Evolutionary conservation across 805 yeast genomes (phyloP).

Genomic region (Metschnikowia koreensis): DNA sequence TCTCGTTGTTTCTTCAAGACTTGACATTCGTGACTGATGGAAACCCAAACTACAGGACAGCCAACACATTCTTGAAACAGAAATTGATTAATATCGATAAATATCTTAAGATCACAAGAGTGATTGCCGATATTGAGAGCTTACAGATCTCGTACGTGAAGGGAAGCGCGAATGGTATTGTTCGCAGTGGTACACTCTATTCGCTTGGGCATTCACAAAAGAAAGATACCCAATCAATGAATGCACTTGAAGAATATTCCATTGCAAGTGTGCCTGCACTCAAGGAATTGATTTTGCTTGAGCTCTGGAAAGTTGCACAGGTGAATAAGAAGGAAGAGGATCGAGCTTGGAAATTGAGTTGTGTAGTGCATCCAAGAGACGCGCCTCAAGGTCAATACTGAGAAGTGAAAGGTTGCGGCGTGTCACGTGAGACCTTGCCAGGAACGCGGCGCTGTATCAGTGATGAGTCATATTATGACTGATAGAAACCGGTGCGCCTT

Average conservation of each 20-base stretch:
- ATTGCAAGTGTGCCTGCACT: conserved; percentile 43
- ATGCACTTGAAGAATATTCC: conserved; percentile 32
- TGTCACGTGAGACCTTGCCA: not conserved
- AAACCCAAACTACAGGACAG: conserved; percentile 64
- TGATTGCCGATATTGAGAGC: conserved; percentile 64
- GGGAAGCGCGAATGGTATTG: conserved; percentile 12
- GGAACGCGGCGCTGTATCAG: conserved; percentile 6
- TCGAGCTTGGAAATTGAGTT: conserved; percentile 71
- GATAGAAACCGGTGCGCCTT: conserved; percentile 9
- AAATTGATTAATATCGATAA: conserved; percentile 72
- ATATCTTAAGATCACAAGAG: conserved; percentile 62
- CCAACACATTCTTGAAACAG: conserved; percentile 54
- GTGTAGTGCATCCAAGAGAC: conserved; percentile 55
- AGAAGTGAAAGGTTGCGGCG: not conserved
- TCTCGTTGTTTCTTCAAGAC: conserved; percentile 73
- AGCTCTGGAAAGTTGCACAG: conserved; percentile 68
- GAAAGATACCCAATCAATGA: not conserved
- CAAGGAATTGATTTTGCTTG: conserved; percentile 62
- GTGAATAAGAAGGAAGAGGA: conserved; percentile 60
- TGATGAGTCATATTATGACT: conserved; percentile 7
- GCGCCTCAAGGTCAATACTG: not conserved
- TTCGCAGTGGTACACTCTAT: conserved; percentile 24
- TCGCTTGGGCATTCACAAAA: conserved; percentile 17
- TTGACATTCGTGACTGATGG: conserved; percentile 80
- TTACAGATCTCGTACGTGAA: conserved; percentile 60